phyloP scores from a whole-genome alignment of 176 grass and related monocot species.

The Cenchrus fungigraminus region DNA sequence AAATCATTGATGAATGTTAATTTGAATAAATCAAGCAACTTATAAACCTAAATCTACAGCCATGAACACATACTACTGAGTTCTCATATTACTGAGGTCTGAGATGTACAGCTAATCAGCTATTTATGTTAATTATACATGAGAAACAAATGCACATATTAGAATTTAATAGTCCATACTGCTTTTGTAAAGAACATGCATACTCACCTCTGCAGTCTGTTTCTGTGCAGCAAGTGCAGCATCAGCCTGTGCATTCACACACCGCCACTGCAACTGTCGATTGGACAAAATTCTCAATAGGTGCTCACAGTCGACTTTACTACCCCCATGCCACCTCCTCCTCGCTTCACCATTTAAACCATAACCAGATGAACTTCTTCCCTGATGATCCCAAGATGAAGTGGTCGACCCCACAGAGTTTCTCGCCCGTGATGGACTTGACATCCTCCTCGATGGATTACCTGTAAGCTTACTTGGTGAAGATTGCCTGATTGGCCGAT shows the following conservation, averaged over 20 bases:
- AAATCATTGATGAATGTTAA: neutral
- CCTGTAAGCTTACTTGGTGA: slow-evolving; percentile 59
- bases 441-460: slow-evolving; percentile 56
- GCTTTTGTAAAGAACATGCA: slow-evolving; percentile 21
- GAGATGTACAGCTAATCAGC: neutral
- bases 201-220: slow-evolving; percentile 74
- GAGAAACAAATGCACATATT: neutral
- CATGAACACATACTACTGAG: neutral
- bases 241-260: slow-evolving; percentile 70
- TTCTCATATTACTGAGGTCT: neutral
- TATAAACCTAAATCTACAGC: slow-evolving; percentile 18
- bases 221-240: slow-evolving; percentile 61
- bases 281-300: slow-evolving; percentile 71
- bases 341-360: slow-evolving; percentile 55
- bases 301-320: slow-evolving; percentile 71
- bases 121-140: neutral
- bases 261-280: slow-evolving; percentile 87
- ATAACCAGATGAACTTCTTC: slow-evolving; percentile 57
- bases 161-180: neutral
- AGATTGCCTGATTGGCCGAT: slow-evolving; percentile 52
- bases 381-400: slow-evolving; percentile 44
- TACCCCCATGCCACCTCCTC: slow-evolving; percentile 75
- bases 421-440: slow-evolving; percentile 64
- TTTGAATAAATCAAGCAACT: slow-evolving; percentile 6
- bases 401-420: slow-evolving; percentile 24